These are phyloP conservation scores for Moesziomyces sp. DNA, from an alignment of 1,284 basidiomycete species.

Conservation along the genomic window DNA sequence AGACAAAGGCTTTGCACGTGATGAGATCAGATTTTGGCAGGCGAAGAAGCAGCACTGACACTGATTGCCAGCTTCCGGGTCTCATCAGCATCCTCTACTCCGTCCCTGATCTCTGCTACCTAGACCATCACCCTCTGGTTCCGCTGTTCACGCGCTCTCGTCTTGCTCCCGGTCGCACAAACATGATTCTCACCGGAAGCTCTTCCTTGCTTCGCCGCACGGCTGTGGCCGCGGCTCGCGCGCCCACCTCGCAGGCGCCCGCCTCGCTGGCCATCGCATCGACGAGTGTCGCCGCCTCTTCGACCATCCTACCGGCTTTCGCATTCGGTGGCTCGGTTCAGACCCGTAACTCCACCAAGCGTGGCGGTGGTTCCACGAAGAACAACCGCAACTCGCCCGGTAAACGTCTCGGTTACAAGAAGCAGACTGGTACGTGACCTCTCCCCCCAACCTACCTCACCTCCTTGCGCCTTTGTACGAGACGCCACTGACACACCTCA, in stretches of 20 bases:
- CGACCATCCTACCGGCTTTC: slow-evolving; percentile 50
- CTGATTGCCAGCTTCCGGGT: too few relatives aligned
- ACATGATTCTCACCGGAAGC: slow-evolving; percentile 26
- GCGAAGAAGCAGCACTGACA: background rate
- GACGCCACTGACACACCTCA: background rate
- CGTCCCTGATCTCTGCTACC: background rate
- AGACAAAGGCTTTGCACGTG: slow-evolving; percentile 8
- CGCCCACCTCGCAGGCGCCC: slow-evolving; percentile 23
- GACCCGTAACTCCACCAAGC: slow-evolving; percentile 67
- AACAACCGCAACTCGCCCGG: slow-evolving; percentile 67
- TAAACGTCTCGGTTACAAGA: slow-evolving; percentile 66
- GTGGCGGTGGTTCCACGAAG: slow-evolving; percentile 66
- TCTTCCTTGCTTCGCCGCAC: slow-evolving; percentile 37
- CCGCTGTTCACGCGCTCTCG: too few relatives aligned
- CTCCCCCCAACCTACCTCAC: background rate
- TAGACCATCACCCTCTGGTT: too few relatives aligned
- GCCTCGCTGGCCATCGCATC: slow-evolving; percentile 55
- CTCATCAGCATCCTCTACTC: background rate
- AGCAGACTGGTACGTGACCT: slow-evolving; percentile 46
- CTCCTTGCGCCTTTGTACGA: too few relatives aligned
- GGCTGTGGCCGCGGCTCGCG: slow-evolving; percentile 17
- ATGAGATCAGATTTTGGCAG: slow-evolving; percentile 22
- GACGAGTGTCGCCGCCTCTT: slow-evolving; percentile 19
- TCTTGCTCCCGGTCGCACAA: background rate
- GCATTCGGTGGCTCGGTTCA: slow-evolving; percentile 62